Conservation (phyloP, 1,284 basidiomycete species). For the Grifola frondosa region DNA sequence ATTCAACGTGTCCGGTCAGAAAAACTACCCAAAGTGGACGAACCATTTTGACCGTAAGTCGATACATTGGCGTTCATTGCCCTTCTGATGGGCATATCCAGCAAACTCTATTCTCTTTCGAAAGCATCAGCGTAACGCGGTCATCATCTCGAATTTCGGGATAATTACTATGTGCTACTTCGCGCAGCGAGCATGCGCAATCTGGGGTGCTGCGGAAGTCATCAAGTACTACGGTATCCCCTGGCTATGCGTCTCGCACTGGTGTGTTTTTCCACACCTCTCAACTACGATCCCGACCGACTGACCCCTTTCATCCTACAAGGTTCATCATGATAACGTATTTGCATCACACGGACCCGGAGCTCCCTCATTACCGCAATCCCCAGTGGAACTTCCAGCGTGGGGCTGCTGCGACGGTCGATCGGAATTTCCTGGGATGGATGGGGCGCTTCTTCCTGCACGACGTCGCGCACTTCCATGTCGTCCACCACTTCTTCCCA, state of each 20-base stretch:
- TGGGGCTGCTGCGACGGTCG: constrained; percentile 53
- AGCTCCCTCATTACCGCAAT: constrained; percentile 38
- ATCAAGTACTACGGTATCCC: constrained; percentile 56
- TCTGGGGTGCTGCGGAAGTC: constrained; percentile 38
- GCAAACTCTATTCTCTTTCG: constrained; percentile 57
- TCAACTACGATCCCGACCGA: too few relatives aligned
- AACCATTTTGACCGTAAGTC: constrained; percentile 56
- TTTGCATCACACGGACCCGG: constrained; percentile 39
- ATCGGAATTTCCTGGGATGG: constrained; percentile 52
- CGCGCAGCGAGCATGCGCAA: constrained; percentile 30
- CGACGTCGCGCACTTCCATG: constrained; percentile 44
- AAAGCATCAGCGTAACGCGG: constrained; percentile 45
- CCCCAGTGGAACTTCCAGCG: constrained; percentile 50
- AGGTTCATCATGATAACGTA: constrained; percentile 42
- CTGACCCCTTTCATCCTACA: too few relatives aligned
- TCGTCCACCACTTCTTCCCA: constrained; percentile 38
- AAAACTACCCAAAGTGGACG: constrained; percentile 63
- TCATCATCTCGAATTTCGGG: constrained; percentile 54
- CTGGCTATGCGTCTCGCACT: constrained; percentile 53
- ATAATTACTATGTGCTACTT: constrained; percentile 45
- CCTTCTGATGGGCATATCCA: constrained; percentile 16
- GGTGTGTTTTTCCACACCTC: constrained; percentile 31
- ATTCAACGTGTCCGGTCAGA: constrained; percentile 62
- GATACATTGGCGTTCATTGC: background rate
- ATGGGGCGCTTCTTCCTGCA: constrained; percentile 41